These are phyloP conservation scores for Protomyces macrosporus DNA, from an alignment of 1,139 yeast species.

Conservation along the genomic window DNA sequence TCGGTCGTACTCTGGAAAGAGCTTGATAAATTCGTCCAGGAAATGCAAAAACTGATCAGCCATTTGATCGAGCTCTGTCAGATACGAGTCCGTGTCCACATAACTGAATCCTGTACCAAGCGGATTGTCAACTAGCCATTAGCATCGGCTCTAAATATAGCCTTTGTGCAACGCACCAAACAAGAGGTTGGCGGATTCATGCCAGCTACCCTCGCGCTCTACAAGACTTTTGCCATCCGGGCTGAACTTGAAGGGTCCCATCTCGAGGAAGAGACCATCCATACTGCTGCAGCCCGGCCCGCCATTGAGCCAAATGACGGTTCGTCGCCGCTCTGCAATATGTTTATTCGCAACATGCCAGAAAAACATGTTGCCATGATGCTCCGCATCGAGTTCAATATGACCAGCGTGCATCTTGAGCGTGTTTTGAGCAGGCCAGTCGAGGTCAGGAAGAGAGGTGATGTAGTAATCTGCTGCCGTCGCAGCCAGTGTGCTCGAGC, in stretches of 20 bases:
- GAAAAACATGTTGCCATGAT: slow-evolving; percentile 65
- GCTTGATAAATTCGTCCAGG: slow-evolving; percentile 57
- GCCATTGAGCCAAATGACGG: slow-evolving; percentile 66
- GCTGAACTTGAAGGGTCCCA: slow-evolving; percentile 73
- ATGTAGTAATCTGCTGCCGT: slow-evolving; percentile 41
- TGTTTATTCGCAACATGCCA: slow-evolving; percentile 50
- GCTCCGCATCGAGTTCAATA: slow-evolving; percentile 50
- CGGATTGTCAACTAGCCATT: slow-evolving; percentile 70
- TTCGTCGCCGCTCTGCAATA: slow-evolving; percentile 36
- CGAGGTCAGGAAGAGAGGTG: slow-evolving; percentile 39
- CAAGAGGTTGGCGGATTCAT: slow-evolving; percentile 66
- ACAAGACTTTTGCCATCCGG: slow-evolving; percentile 44
- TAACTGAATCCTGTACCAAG: slow-evolving; percentile 87
- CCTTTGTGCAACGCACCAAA: slow-evolving; percentile 40
- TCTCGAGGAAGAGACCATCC: slow-evolving; percentile 94
- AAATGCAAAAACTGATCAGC: slow-evolving; percentile 61
- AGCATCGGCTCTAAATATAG: background rate
- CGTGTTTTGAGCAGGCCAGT: slow-evolving; percentile 29
- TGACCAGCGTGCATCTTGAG: slow-evolving; percentile 50
- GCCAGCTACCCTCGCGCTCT: slow-evolving; percentile 77
- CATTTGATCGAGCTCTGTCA: slow-evolving; percentile 51
- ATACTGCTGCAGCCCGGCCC: slow-evolving; percentile 97
- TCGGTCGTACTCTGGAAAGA: slow-evolving; percentile 66
- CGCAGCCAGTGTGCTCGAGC: slow-evolving; percentile 6
- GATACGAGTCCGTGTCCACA: slow-evolving; percentile 47